These are phyloP conservation scores for Claviceps sp. DNA, from an alignment of 2,329 filamentous ascomycete genomes.

Conservation along the genomic window DNA sequence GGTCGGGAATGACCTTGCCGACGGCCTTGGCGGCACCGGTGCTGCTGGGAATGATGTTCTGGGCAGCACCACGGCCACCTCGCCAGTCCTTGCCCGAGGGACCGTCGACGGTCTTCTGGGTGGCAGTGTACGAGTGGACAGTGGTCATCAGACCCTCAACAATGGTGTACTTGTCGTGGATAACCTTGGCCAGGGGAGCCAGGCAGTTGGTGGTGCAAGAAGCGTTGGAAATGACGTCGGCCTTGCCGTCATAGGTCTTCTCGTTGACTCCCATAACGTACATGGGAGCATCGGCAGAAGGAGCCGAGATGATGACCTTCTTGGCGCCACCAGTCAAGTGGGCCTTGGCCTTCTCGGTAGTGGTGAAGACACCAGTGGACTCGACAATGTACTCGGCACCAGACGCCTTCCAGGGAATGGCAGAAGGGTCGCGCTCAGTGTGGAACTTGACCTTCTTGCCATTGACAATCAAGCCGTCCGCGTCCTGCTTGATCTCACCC, in stretches of 20 bases:
- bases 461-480: conserved; percentile 69
- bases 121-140: conserved; percentile 98
- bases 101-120: conserved; percentile 98
- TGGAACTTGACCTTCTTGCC: conserved; percentile 94
- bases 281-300: conserved; percentile 94
- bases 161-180: conserved; percentile 96
- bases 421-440: conserved; percentile 76
- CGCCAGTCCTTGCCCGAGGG: conserved; percentile 98
- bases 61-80: conserved; percentile 94
- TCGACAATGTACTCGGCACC: conserved; percentile 91
- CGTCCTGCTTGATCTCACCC: conserved; percentile 64
- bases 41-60: conserved; percentile 99
- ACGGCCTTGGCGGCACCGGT: conserved; percentile 99
- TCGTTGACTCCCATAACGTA: conserved; percentile 99
- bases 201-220: conserved; percentile 99
- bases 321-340: conserved; percentile 96
- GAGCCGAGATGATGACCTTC: conserved; percentile 91
- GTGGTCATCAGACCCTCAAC: conserved; percentile 99
- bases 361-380: conserved; percentile 99
- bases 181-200: conserved; percentile 96
- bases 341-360: conserved; percentile 84
- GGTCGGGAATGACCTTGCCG: conserved; percentile 95
- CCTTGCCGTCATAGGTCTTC: conserved; percentile 77
- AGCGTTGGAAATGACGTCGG: conserved; percentile 95
- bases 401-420: conserved; percentile 81